Conservation (phyloP, 1,284 basidiomycete species). For the Ceratobasidium sp. region DNA sequence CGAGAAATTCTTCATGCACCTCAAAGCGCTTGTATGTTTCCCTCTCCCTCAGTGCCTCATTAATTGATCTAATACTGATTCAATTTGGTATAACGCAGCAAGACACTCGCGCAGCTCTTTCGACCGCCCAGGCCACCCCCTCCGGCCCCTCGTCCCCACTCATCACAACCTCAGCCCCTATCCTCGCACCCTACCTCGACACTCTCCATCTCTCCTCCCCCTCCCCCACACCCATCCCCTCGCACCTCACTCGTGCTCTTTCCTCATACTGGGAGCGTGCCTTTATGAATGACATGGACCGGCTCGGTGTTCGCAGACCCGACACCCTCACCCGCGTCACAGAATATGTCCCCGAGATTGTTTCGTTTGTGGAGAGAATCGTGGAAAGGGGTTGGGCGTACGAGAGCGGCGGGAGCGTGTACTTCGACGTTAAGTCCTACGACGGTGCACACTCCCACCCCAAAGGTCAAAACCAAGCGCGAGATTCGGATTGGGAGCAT, state of each 20-base stretch:
- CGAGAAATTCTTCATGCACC: conserved; percentile 93
- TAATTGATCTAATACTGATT: too few relatives aligned
- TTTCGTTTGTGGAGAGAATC: conserved; percentile 89
- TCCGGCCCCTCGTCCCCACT: conserved; percentile 67
- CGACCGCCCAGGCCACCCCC: conserved; percentile 49
- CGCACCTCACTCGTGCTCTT: conserved; percentile 85
- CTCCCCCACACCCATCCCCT: conserved; percentile 87
- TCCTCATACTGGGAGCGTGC: conserved; percentile 91
- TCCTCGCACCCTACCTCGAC: conserved; percentile 82
- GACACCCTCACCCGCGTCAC: conserved; percentile 95
- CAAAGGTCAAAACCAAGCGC: conserved; percentile 47
- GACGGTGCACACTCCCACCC: conserved; percentile 68
- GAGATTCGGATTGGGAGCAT: conserved; percentile 67
- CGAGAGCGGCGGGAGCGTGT: conserved; percentile 87
- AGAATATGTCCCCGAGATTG: conserved; percentile 97
- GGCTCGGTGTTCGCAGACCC: conserved; percentile 87
- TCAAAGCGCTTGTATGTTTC: conserved; percentile 76
- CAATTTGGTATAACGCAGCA: conserved; percentile 54
- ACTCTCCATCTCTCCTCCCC: conserved; percentile 62
- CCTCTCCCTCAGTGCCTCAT: background rate
- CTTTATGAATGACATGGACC: conserved; percentile 95
- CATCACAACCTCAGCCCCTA: conserved; percentile 80
- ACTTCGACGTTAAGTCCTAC: conserved; percentile 94
- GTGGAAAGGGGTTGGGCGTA: conserved; percentile 93
- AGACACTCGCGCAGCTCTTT: conserved; percentile 56